Conservation (phyloP, 306 rosid genomes). For the Corylus americana region DNA sequence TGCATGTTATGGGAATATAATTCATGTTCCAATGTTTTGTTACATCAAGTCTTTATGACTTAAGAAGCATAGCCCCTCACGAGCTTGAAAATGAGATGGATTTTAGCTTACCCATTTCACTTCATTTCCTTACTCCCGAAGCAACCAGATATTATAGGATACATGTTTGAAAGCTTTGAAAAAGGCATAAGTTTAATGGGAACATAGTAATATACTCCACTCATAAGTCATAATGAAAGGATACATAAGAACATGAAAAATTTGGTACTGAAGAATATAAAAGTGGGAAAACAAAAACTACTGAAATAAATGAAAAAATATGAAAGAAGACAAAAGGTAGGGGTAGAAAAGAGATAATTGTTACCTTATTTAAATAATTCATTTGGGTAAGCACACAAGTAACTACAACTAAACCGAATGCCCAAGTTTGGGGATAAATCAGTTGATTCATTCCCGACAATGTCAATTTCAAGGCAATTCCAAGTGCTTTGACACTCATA, state of each 20-base stretch:
- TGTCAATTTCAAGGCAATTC: slow-evolving; percentile 95
- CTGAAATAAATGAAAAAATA: neutral
- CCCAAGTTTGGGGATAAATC: slow-evolving; percentile 94
- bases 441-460: slow-evolving; percentile 93
- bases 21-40: neutral
- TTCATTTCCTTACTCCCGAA: neutral
- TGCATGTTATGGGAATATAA: neutral
- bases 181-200: neutral
- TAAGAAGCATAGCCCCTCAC: neutral
- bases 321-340: neutral
- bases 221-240: neutral
- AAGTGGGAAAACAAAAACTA: slow-evolving; percentile 20
- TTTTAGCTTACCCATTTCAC: neutral
- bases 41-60: neutral
- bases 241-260: neutral
- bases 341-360: neutral
- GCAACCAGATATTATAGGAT: neutral
- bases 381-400: slow-evolving; percentile 94
- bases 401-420: slow-evolving; percentile 73
- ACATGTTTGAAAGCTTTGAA: neutral
- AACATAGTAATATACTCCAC: neutral
- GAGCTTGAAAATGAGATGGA: neutral
- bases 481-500: slow-evolving; percentile 98
- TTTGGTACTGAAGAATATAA: neutral
- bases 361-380: slow-evolving; percentile 98